Conservation (phyloP, 257 asterid genomes). For the Nemophila menziesii region DNA sequence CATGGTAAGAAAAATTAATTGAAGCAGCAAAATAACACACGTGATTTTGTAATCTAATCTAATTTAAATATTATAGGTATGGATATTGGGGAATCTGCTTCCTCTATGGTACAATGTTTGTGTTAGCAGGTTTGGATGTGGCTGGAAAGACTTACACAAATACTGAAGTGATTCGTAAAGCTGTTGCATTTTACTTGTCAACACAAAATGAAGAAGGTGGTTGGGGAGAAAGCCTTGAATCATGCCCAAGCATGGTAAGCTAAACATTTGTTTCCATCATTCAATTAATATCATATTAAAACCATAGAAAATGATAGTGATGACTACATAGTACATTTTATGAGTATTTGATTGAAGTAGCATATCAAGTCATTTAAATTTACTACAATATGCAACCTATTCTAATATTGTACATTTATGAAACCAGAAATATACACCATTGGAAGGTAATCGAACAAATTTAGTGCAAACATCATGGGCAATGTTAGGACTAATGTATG, state of each 20-base stretch:
- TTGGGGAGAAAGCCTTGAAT: conserved; percentile 72
- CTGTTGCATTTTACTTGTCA: conserved; percentile 36
- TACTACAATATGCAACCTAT: background rate
- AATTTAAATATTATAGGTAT: conserved; percentile 25
- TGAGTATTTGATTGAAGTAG: no score
- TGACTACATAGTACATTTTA: no score
- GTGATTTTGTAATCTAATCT: conserved; percentile 3
- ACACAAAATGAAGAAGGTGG: conserved; percentile 70
- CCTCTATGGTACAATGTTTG: conserved; percentile 57
- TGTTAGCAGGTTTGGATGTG: conserved; percentile 39
- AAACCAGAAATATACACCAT: conserved; percentile 56
- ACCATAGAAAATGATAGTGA: background rate
- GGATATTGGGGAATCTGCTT: conserved; percentile 78
- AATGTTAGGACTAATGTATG: conserved; percentile 64
- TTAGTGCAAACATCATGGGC: conserved; percentile 84
- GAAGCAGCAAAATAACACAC: background rate
- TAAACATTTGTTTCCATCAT: background rate
- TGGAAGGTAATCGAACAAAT: conserved; percentile 67
- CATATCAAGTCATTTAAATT: background rate
- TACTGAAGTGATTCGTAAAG: conserved; percentile 39
- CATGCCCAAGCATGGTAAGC: conserved; percentile 73
- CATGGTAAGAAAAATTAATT: conserved; percentile 34
- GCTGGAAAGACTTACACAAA: conserved; percentile 47
- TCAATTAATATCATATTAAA: no score
- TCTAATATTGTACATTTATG: background rate